Percentiles rank a stretch among this genome's conserved stretches.
phyloP scores from a whole-genome alignment of 768 basidiomycete species.

The Symmetrospora coprosmae region DNA sequence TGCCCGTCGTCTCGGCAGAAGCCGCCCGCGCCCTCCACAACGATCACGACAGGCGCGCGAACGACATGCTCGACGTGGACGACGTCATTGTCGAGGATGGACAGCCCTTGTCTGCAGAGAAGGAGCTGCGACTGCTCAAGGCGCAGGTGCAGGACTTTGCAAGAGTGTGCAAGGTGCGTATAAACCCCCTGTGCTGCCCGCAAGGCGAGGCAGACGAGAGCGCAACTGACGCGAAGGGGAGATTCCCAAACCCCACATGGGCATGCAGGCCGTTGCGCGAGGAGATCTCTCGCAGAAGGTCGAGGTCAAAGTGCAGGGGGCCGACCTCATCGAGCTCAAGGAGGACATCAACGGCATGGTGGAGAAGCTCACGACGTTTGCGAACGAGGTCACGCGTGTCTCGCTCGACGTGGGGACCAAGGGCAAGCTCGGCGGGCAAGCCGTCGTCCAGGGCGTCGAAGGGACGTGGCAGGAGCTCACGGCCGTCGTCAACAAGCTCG shows the following conservation, averaged over 20 bases:
- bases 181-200: too few species aligned
- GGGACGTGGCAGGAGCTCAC: constrained; percentile 45
- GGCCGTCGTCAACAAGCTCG: constrained; percentile 56
- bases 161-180: constrained; percentile 51
- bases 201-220: too few species aligned
- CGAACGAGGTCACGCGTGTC: constrained; percentile 47
- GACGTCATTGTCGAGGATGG: constrained; percentile 10
- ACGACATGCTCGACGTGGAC: not conserved
- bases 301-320: constrained; percentile 60
- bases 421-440: constrained; percentile 44
- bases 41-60: not conserved
- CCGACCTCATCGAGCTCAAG: constrained; percentile 66
- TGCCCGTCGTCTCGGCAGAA: not conserved
- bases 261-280: constrained; percentile 49
- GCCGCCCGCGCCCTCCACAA: not conserved
- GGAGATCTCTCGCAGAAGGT: constrained; percentile 67
- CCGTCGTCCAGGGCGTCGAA: constrained; percentile 37
- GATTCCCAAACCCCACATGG: too few species aligned
- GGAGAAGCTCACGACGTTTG: constrained; percentile 65
- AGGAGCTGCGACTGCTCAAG: constrained; percentile 64
- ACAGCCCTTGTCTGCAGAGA: constrained; percentile 30
- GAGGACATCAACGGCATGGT: constrained; percentile 58
- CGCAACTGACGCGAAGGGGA: too few species aligned
- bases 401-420: constrained; percentile 40
- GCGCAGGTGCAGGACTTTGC: constrained; percentile 73